Percentiles rank a stretch among this genome's conserved stretches.
phyloP scores from a whole-genome alignment of 345 rosid genomes.

The Eucalyptus erythrocorys region DNA sequence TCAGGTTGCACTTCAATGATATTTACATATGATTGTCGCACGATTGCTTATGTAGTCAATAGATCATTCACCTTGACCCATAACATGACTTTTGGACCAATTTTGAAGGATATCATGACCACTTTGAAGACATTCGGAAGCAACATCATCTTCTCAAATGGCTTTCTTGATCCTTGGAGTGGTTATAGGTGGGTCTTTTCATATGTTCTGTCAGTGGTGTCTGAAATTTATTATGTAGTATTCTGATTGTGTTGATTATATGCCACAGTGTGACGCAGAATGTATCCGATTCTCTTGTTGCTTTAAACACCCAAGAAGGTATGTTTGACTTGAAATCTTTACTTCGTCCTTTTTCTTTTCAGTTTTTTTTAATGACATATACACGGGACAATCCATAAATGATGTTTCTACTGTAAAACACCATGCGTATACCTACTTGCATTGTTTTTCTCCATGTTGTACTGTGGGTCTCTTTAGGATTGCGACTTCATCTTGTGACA shows the following conservation, averaged over 20 bases:
- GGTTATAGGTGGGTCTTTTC: constrained; percentile 60
- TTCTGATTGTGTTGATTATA: not conserved
- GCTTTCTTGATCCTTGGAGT: constrained; percentile 96
- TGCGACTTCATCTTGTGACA: not conserved
- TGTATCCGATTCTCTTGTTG: constrained; percentile 62
- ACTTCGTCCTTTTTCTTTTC: not conserved
- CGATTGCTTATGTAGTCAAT: not conserved
- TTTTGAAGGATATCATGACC: constrained; percentile 57
- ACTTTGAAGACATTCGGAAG: constrained; percentile 63
- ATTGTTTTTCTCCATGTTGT: not conserved
- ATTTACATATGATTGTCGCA: not conserved
- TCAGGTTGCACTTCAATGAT: not conserved
- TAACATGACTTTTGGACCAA: not conserved
- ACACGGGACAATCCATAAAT: not conserved
- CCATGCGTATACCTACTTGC: not conserved
- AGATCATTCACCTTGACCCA: not conserved
- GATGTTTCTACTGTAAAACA: not conserved
- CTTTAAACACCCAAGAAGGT: constrained; percentile 90
- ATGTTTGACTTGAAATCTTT: not conserved
- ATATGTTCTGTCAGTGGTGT: not conserved
- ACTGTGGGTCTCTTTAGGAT: not conserved
- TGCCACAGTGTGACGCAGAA: constrained; percentile 66
- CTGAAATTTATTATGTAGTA: not conserved
- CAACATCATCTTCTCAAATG: constrained; percentile 92
- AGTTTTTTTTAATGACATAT: not conserved